phyloP scores from a whole-genome alignment of 176 grass and related monocot genomes.

The Cymbopogon citratus region DNA sequence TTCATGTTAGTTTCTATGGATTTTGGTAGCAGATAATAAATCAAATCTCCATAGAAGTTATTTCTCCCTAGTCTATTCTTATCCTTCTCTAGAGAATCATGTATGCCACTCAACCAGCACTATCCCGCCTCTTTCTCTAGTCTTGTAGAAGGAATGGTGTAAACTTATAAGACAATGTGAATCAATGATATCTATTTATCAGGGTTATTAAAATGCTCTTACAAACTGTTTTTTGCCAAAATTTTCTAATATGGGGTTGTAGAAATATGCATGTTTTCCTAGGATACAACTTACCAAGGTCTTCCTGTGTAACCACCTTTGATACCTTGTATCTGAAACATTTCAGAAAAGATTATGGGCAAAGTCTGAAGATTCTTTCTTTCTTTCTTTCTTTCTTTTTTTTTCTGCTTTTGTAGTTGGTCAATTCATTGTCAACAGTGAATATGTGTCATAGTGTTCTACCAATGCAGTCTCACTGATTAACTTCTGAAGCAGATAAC shows the following conservation, averaged over 20 bases:
- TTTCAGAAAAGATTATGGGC: not conserved
- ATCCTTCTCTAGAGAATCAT: not conserved
- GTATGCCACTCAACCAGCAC: not conserved
- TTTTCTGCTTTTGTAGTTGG: not conserved
- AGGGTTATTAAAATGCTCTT: not conserved
- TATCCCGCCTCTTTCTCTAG: not conserved
- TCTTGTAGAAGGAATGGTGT: not conserved
- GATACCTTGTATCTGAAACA: not conserved
- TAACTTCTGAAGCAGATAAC: not conserved
- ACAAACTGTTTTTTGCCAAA: not conserved
- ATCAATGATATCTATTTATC: not conserved
- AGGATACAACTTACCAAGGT: not conserved
- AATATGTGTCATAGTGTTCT: not conserved
- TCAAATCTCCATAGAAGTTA: not conserved
- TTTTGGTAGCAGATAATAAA: not conserved
- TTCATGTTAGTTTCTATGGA: not conserved
- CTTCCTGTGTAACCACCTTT: not conserved
- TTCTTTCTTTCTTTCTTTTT: not conserved
- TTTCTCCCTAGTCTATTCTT: not conserved
- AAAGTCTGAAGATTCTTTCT: not conserved
- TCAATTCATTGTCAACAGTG: not conserved
- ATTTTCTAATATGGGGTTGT: not conserved
- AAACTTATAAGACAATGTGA: not conserved
- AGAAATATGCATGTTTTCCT: not conserved
- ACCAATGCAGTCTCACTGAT: not conserved